A percentile compares a stretch with the other conserved stretches of the same genome.
Evolutionary conservation across 306 rosid species (phyloP).

Genomic region (Rosa lucieae): DNA sequence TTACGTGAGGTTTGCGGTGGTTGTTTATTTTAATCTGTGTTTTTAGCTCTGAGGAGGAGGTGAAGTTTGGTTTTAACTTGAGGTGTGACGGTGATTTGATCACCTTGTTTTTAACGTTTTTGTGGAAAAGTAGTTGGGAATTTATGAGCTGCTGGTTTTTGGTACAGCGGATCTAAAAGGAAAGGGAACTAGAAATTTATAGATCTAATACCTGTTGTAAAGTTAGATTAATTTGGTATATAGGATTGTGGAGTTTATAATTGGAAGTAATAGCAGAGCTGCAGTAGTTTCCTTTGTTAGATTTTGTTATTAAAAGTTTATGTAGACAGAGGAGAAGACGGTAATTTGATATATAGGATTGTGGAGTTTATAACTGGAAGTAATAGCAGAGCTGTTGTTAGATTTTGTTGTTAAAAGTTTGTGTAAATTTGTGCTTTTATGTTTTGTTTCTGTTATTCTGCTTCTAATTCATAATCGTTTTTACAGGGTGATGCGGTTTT

Average conservation of each 20-base stretch:
- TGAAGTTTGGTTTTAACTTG: background rate
- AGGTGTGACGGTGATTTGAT: background rate
- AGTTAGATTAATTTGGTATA: background rate
- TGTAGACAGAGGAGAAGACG: background rate
- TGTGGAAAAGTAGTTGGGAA: background rate
- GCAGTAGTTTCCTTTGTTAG: too few relatives aligned
- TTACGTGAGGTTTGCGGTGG: background rate
- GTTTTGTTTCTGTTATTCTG: background rate
- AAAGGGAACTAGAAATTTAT: background rate
- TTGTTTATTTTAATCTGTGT: background rate
- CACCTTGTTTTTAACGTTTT: background rate
- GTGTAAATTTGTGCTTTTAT: background rate
- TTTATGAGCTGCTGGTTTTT: background rate
- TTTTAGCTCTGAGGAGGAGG: background rate
- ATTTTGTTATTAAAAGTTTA: background rate
- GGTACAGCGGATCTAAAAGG: background rate
- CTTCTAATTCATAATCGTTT: background rate
- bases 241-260: too few relatives aligned
- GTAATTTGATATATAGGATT: background rate
- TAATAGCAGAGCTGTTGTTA: too few relatives aligned
- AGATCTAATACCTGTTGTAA: background rate
- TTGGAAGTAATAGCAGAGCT: too few relatives aligned
- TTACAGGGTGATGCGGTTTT: constrained; percentile 40
- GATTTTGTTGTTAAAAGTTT: background rate
- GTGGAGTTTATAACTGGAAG: too few relatives aligned